phyloP scores from a whole-genome alignment of 108 stramenopile species.

The Phaeodactylum tricornutum region DNA sequence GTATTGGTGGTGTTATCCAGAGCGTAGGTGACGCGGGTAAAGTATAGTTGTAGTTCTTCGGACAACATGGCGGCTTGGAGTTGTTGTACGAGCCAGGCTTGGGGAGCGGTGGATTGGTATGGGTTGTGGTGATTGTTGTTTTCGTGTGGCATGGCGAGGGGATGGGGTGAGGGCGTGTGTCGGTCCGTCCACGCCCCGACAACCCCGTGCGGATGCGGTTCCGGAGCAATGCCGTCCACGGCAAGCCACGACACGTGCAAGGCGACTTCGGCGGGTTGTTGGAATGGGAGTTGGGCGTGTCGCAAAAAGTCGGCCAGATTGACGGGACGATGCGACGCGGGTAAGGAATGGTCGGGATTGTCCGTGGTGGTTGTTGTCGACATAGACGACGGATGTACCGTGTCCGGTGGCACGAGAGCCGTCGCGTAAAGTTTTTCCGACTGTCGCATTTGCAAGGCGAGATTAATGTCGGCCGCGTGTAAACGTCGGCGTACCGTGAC shows the following conservation, averaged over 20 bases:
- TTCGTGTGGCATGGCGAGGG: neutral
- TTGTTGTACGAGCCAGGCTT: slow-evolving; percentile 14
- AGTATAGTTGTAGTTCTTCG: slow-evolving; percentile 78
- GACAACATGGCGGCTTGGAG: slow-evolving; percentile 66
- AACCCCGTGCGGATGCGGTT: slow-evolving; percentile 53
- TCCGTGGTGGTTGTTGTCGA: neutral
- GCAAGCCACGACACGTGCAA: slow-evolving; percentile 76
- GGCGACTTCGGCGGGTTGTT: slow-evolving; percentile 66
- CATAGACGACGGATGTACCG: neutral
- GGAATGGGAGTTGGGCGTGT: slow-evolving; percentile 13
- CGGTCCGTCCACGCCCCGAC: slow-evolving; percentile 5
- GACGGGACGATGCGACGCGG: slow-evolving; percentile 14
- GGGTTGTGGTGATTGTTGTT: neutral
- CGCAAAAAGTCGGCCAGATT: slow-evolving; percentile 60
- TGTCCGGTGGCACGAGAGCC: slow-evolving; percentile 11
- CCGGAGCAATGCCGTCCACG: slow-evolving; percentile 61
- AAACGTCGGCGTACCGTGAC: slow-evolving; percentile 30
- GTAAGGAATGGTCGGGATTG: neutral
- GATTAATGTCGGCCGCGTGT: slow-evolving; percentile 80
- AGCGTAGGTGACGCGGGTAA: slow-evolving; percentile 47
- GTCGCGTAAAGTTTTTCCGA: slow-evolving; percentile 70
- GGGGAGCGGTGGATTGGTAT: neutral
- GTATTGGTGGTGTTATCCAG: slow-evolving; percentile 37
- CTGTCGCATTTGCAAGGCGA: slow-evolving; percentile 67
- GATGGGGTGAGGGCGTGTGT: neutral